These are phyloP conservation scores for Sequoia sempervirens DNA, from an alignment of 75 land plant species.

Conservation along the genomic window DNA sequence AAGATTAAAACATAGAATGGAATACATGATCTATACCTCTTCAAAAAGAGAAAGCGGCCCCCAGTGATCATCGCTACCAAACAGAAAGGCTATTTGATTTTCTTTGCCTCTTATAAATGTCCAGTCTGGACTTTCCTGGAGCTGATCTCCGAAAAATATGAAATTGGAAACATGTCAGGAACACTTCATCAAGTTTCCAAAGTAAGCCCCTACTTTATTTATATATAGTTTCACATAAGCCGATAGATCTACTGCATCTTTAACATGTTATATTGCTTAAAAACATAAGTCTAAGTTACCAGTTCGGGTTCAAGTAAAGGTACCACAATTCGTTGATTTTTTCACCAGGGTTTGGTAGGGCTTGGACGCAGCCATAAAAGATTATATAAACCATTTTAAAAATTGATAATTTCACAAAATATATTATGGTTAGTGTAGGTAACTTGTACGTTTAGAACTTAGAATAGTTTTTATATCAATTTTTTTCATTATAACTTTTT, in stretches of 20 bases:
- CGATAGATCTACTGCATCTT: neutral
- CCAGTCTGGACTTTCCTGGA: conserved; percentile 74
- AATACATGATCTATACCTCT: conserved; percentile 41
- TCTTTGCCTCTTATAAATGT: conserved; percentile 51
- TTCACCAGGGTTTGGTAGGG: too few species aligned
- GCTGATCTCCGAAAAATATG: conserved; percentile 23
- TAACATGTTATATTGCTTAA: neutral
- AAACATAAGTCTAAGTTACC: neutral
- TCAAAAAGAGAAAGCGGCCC: conserved; percentile 74
- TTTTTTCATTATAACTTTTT: too few species aligned
- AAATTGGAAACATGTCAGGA: neutral
- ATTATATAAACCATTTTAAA: too few species aligned
- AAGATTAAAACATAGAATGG: neutral
- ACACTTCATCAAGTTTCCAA: neutral
- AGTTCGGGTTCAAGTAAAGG: too few species aligned
- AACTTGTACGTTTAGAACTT: too few species aligned
- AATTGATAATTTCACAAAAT: too few species aligned
- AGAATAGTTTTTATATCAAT: too few species aligned
- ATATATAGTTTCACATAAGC: neutral
- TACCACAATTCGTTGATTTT: too few species aligned
- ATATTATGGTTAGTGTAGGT: too few species aligned
- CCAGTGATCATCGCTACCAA: conserved; percentile 92
- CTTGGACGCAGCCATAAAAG: too few species aligned
- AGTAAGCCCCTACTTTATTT: neutral
- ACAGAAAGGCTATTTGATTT: conserved; percentile 58